These are phyloP conservation scores for Phytophthora brassicae DNA, from an alignment of 352 stramenopile genomes.

Conservation along the genomic window DNA sequence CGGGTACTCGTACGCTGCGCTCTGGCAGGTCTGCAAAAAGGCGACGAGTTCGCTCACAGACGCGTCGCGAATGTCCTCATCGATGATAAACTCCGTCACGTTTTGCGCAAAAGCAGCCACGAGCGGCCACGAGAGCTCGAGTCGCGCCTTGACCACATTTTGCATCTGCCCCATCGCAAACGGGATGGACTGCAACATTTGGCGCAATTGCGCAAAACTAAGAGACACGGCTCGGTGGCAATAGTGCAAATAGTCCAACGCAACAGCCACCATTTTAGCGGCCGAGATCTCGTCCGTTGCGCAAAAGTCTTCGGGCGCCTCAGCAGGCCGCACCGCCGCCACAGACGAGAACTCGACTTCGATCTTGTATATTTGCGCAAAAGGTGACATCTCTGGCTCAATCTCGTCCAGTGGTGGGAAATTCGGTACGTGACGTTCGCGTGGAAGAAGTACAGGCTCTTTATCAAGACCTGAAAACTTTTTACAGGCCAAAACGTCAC, in stretches of 20 bases:
- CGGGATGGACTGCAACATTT: constrained; percentile 64
- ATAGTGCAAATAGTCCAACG: constrained; percentile 64
- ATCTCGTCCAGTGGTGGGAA: constrained; percentile 16
- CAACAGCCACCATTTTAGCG: constrained; percentile 40
- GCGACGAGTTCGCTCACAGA: constrained; percentile 57
- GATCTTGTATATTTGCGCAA: neutral
- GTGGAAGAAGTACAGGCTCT: constrained; percentile 53
- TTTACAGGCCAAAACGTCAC: constrained; percentile 38
- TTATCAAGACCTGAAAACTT: constrained; percentile 39
- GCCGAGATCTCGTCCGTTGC: constrained; percentile 46
- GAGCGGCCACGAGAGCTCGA: constrained; percentile 68
- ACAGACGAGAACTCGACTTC: neutral
- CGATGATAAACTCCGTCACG: constrained; percentile 64
- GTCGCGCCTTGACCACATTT: constrained; percentile 48
- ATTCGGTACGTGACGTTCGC: neutral
- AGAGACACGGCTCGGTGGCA: constrained; percentile 47
- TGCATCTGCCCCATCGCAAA: constrained; percentile 70
- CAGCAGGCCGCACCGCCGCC: constrained; percentile 13
- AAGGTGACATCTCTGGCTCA: constrained; percentile 44
- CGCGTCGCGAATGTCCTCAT: constrained; percentile 76
- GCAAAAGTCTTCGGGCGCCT: neutral
- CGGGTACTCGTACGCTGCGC: constrained; percentile 20
- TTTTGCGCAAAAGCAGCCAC: constrained; percentile 64
- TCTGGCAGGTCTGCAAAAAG: constrained; percentile 47
- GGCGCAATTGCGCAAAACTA: constrained; percentile 58